phyloP scores from a whole-genome alignment of 106 monocot genomes.

The Dendrobium catenatum region DNA sequence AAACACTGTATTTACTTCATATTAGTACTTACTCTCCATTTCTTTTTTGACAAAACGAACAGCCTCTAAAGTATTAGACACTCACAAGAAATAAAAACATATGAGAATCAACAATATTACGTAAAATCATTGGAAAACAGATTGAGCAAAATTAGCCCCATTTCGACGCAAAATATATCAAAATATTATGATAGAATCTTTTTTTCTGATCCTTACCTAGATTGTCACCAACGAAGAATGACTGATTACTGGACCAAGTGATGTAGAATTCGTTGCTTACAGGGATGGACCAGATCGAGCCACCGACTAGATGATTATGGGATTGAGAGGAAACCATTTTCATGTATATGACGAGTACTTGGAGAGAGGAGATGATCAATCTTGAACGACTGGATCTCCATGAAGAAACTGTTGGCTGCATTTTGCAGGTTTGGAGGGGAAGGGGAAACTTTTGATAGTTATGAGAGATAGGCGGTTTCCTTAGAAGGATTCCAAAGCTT shows the following conservation, averaged over 20 bases:
- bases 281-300: constrained; percentile 8
- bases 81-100: no score
- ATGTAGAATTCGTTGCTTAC: constrained; percentile 2
- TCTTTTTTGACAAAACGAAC: no score
- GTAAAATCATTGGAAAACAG: background rate
- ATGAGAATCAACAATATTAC: no score
- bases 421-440: background rate
- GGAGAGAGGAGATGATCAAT: background rate
- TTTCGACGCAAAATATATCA: no score
- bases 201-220: background rate
- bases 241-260: background rate
- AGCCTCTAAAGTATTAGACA: no score
- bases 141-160: no score
- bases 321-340: background rate
- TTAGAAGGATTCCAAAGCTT: no score
- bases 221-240: constrained; percentile 2
- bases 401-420: background rate
- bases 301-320: background rate
- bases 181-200: background rate
- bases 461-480: no score
- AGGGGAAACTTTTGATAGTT: background rate
- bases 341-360: background rate
- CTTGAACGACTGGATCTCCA: background rate
- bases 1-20: no score
- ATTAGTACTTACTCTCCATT: no score